Evolutionary conservation across 345 rosid species (phyloP).

Genomic region (Brassica nigra): DNA sequence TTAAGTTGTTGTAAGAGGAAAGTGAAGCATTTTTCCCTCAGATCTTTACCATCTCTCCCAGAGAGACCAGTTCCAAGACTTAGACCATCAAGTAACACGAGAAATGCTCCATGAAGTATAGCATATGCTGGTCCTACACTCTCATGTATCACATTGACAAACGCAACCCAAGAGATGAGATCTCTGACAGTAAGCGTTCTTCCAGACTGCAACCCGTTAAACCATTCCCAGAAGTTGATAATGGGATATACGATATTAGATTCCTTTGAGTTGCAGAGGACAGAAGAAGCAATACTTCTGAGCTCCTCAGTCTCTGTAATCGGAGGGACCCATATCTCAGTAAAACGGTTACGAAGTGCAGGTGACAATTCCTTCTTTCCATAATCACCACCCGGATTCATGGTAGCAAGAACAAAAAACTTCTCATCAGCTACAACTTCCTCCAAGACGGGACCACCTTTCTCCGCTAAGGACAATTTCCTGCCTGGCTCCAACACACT

Average conservation of each 20-base stretch:
- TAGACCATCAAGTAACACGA: slow-evolving; percentile 89
- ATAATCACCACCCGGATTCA: slow-evolving; percentile 99
- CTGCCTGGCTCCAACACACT: slow-evolving; percentile 94
- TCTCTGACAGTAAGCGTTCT: slow-evolving; percentile 89
- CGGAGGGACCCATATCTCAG: slow-evolving; percentile 97
- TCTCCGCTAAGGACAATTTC: slow-evolving; percentile 90
- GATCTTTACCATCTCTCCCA: slow-evolving; percentile 55
- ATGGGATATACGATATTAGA: slow-evolving; percentile 58
- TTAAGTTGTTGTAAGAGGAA: slow-evolving; percentile 61
- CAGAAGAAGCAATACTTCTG: slow-evolving; percentile 62
- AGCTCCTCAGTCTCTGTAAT: slow-evolving; percentile 69
- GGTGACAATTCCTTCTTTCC: slow-evolving; percentile 98
- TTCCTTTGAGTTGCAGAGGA: slow-evolving; percentile 50
- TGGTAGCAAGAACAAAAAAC: slow-evolving; percentile 87
- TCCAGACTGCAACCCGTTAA: slow-evolving; percentile 69
- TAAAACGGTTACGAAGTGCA: slow-evolving; percentile 93
- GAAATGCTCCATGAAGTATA: slow-evolving; percentile 86
- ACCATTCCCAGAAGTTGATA: slow-evolving; percentile 86
- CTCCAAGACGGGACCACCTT: slow-evolving; percentile 84
- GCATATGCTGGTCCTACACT: slow-evolving; percentile 62
- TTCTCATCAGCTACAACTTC: slow-evolving; percentile 66
- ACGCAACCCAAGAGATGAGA: slow-evolving; percentile 86
- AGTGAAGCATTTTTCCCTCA: slow-evolving; percentile 65
- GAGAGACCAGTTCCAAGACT: slow-evolving; percentile 85
- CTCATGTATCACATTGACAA: slow-evolving; percentile 57